Evolutionary conservation across 2,329 filamentous ascomycete genomes (phyloP).

Genomic region (Microsporum audouinii): DNA sequence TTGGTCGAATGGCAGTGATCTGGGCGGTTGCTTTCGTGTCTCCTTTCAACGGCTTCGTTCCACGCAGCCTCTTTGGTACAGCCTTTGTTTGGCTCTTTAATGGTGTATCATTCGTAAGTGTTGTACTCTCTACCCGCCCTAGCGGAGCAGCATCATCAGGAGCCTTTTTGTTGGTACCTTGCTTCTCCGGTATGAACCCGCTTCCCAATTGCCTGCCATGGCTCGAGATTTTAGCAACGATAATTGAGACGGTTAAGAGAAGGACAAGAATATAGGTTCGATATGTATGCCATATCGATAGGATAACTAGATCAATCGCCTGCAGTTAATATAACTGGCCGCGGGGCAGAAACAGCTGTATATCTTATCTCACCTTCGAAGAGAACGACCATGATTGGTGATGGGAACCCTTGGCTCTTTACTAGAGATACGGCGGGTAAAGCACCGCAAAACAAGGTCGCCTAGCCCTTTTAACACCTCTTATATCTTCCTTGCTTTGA

Average conservation of each 20-base stretch:
- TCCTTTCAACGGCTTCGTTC: constrained; percentile 10
- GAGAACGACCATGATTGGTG: neutral
- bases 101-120: neutral
- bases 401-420: too few species aligned
- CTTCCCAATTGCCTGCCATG: neutral
- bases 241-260: neutral
- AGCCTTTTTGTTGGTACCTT: neutral
- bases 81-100: neutral
- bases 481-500: too few species aligned
- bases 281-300: constrained; percentile 13
- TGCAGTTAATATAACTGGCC: neutral
- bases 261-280: constrained; percentile 7
- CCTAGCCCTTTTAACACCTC: too few species aligned
- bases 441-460: too few species aligned
- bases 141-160: neutral
- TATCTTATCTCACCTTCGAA: neutral
- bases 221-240: neutral
- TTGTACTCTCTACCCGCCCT: neutral
- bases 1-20: constrained; percentile 42
- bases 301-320: constrained; percentile 5
- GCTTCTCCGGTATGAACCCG: neutral
- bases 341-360: neutral
- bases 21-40: neutral
- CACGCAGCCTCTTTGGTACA: constrained; percentile 13
- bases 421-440: too few species aligned